A percentile compares a stretch with the other conserved stretches of the same genome.
phyloP scores from a whole-genome alignment of 257 asterid genomes.

The Striga asiatica region DNA sequence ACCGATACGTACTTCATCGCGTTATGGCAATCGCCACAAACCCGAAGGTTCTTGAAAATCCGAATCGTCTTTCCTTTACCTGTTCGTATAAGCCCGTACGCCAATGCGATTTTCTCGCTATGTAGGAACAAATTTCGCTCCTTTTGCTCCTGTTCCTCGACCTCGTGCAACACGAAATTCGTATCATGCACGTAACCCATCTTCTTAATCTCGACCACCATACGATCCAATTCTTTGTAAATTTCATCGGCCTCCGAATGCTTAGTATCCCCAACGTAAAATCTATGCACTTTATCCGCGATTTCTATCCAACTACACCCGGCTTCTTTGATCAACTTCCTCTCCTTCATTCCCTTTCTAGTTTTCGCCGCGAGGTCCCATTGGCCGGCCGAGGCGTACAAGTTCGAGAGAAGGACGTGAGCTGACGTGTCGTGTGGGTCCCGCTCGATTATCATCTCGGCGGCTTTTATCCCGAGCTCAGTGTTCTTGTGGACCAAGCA shows the following conservation, averaged over 20 bases:
- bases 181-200: slow-evolving; percentile 75
- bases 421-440: slow-evolving; percentile 80
- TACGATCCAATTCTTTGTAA: slow-evolving; percentile 37
- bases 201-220: slow-evolving; percentile 36
- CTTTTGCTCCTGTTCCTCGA: slow-evolving; percentile 76
- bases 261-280: slow-evolving; percentile 71
- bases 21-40: slow-evolving; percentile 83
- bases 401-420: slow-evolving; percentile 58
- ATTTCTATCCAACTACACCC: slow-evolving; percentile 95
- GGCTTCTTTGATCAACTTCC: slow-evolving; percentile 70
- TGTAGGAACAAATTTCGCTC: slow-evolving; percentile 68
- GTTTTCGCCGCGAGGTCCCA: slow-evolving; percentile 55
- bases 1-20: slow-evolving; percentile 59
- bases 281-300: slow-evolving; percentile 62
- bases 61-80: slow-evolving; percentile 42
- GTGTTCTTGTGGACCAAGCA: slow-evolving; percentile 55
- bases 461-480: slow-evolving; percentile 57
- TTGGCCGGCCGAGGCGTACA: slow-evolving; percentile 60
- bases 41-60: slow-evolving; percentile 76
- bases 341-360: slow-evolving; percentile 61
- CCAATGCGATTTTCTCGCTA: slow-evolving; percentile 85
- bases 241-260: slow-evolving; percentile 67
- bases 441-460: slow-evolving; percentile 53
- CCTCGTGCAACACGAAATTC: slow-evolving; percentile 65
- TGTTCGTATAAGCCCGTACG: slow-evolving; percentile 71